Conservation (phyloP, 768 basidiomycete species). For the Omphalotus guepiniiformis region DNA sequence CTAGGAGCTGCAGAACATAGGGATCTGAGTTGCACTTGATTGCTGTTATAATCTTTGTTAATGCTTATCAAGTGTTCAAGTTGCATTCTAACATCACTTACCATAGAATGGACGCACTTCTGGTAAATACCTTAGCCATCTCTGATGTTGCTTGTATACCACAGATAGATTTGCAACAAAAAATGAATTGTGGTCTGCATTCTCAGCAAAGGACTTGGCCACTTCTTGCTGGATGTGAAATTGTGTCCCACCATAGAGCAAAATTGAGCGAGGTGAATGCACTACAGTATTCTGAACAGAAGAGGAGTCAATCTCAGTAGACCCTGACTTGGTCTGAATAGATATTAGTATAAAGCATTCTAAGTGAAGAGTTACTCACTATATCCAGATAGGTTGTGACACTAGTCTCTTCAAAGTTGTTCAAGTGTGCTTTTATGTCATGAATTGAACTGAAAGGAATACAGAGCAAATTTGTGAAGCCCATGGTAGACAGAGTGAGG, state of each 20-base stretch:
- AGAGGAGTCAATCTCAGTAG: no score
- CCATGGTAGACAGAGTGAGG: no score
- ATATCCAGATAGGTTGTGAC: no score
- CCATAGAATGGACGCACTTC: conserved; percentile 65
- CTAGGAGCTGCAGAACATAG: conserved; percentile 62
- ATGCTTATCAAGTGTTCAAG: not conserved
- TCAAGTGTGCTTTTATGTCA: no score
- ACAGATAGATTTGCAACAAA: conserved; percentile 70
- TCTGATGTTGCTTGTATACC: conserved; percentile 56
- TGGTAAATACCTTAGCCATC: conserved; percentile 56
- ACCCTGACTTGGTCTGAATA: no score
- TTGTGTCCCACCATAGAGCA: not conserved
- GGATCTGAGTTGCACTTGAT: conserved; percentile 81
- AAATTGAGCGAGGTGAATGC: no score
- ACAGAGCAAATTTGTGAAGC: no score
- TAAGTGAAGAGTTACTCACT: no score
- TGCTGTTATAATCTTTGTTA: conserved; percentile 31
- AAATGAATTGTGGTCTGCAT: conserved; percentile 41
- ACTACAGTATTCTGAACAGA: no score
- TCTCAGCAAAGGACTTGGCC: not conserved
- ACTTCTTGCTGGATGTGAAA: not conserved
- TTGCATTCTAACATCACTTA: conserved; percentile 24
- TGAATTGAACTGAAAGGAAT: no score
- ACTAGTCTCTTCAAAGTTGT: no score
- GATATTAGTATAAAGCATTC: no score